Evolutionary conservation across 176 grass and related monocot species (phyloP).

Genomic region (Hyparrhenia diplandra): DNA sequence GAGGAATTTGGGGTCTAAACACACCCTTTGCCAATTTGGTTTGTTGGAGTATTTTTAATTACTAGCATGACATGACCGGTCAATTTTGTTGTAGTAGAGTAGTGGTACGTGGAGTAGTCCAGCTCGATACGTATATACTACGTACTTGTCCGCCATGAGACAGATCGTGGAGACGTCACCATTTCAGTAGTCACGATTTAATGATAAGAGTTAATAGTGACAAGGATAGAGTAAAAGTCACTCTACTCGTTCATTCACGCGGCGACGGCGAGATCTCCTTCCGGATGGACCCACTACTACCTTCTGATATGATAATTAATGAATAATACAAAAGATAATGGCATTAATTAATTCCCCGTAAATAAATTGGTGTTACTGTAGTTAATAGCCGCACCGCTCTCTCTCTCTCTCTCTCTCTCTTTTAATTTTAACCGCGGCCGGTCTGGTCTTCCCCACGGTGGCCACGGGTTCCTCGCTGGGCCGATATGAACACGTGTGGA

Average conservation of each 20-base stretch:
- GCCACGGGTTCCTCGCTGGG: background rate
- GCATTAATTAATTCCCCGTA: background rate
- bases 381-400: background rate
- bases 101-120: background rate
- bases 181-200: background rate
- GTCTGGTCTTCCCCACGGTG: too few relatives aligned
- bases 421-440: background rate
- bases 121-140: background rate
- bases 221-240: background rate
- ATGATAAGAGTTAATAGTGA: background rate
- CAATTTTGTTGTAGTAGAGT: conserved; percentile 10
- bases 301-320: too few relatives aligned
- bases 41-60: too few relatives aligned
- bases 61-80: background rate
- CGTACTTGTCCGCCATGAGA: background rate
- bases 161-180: background rate
- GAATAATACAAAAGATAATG: too few relatives aligned
- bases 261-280: background rate
- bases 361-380: background rate
- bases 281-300: too few relatives aligned
- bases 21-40: too few relatives aligned
- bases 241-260: background rate
- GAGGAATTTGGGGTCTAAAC: too few relatives aligned
- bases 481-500: conserved; percentile 14
- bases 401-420: too few relatives aligned